phyloP scores from a whole-genome alignment of 2,329 filamentous ascomycete species.

The Sarocladium oryzae region DNA sequence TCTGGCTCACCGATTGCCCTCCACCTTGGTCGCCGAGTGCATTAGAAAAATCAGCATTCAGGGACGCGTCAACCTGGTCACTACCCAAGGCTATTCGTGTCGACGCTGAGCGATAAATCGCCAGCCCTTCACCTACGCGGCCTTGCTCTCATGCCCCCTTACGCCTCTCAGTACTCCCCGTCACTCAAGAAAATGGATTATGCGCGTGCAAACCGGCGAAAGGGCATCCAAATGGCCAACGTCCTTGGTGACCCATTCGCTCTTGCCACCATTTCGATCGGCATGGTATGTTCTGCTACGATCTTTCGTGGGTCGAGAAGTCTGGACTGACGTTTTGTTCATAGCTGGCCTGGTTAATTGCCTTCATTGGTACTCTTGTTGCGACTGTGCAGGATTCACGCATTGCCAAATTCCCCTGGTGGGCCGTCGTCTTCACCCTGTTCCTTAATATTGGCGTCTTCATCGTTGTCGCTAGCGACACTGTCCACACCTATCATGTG shows the following conservation, averaged over 20 bases:
- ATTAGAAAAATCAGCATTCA: neutral
- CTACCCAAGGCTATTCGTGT: neutral
- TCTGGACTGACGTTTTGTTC: neutral
- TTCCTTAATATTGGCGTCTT: conserved; percentile 75
- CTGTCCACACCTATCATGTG: conserved; percentile 82
- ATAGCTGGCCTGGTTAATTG: conserved; percentile 91
- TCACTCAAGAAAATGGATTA: conserved; percentile 78
- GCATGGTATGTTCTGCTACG: conserved; percentile 57
- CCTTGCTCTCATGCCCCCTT: conserved; percentile 60
- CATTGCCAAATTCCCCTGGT: conserved; percentile 85
- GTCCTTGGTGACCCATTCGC: conserved; percentile 96
- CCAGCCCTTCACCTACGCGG: conserved; percentile 9
- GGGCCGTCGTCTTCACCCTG: conserved; percentile 79
- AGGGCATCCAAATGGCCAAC: conserved; percentile 72
- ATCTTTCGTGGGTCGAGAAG: too few species aligned
- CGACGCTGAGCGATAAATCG: neutral
- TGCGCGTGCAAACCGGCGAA: conserved; percentile 46
- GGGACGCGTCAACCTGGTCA: conserved; percentile 1
- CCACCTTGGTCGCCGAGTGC: too few species aligned
- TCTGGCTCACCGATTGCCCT: too few species aligned
- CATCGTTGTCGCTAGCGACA: conserved; percentile 76
- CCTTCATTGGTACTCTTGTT: conserved; percentile 80
- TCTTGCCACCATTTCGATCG: conserved; percentile 87
- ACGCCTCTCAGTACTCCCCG: conserved; percentile 66
- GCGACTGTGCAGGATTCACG: conserved; percentile 42